Conservation (phyloP, 768 basidiomycete genomes). For the Macrolepiota fuliginosa region DNA sequence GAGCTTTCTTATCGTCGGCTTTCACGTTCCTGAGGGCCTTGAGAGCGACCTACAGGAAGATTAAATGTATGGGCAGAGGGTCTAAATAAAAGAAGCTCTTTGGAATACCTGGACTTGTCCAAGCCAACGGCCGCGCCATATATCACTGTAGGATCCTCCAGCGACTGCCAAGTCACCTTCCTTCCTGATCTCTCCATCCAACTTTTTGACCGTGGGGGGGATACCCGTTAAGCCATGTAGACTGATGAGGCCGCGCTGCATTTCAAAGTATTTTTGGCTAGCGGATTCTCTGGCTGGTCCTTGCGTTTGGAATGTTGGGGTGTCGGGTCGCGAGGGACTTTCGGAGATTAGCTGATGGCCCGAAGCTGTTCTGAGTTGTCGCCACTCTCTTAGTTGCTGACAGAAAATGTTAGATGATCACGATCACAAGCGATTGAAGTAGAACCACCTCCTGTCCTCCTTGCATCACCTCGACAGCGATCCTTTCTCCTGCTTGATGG, state of each 20-base stretch:
- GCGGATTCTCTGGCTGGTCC: constrained; percentile 26
- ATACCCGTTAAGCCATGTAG: constrained; percentile 32
- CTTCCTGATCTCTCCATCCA: constrained; percentile 50
- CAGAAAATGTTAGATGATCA: neutral
- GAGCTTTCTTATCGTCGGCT: constrained; percentile 38
- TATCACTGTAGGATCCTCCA: constrained; percentile 52
- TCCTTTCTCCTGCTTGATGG: constrained; percentile 37
- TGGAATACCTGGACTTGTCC: constrained; percentile 42
- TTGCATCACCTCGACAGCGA: constrained; percentile 46
- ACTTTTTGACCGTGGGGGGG: constrained; percentile 46
- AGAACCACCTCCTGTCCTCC: constrained; percentile 43
- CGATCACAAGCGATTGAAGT: constrained; percentile 4
- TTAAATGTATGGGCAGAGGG: neutral
- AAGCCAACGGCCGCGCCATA: constrained; percentile 55
- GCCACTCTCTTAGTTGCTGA: neutral
- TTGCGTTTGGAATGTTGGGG: constrained; percentile 26
- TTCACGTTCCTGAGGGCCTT: constrained; percentile 50
- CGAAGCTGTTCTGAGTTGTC: neutral
- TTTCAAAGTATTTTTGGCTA: neutral
- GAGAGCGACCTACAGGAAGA: constrained; percentile 45
- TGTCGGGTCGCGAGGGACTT: constrained; percentile 16
- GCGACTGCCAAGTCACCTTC: constrained; percentile 38
- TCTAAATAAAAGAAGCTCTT: neutral
- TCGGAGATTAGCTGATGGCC: neutral
- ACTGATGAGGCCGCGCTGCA: neutral